phyloP scores from a whole-genome alignment of 768 basidiomycete genomes.

The Mycena leptocephala region DNA sequence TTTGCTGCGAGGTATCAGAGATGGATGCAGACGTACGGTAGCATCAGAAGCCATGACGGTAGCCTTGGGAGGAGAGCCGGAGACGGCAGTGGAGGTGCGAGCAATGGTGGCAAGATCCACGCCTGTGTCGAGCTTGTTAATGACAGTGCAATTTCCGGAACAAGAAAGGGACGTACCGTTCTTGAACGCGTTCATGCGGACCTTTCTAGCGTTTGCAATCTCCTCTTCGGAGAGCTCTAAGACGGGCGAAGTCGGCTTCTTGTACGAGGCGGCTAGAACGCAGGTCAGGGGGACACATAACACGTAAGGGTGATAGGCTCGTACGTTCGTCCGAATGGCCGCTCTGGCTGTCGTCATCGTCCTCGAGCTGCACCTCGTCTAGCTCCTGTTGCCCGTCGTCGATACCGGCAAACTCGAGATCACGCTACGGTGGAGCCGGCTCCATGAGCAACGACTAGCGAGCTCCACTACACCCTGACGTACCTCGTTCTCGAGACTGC shows the following conservation, averaged over 20 bases:
- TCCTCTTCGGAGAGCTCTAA: constrained; percentile 62
- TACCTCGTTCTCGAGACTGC: constrained; percentile 74
- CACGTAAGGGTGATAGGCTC: not conserved
- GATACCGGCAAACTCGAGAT: constrained; percentile 71
- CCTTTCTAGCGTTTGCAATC: constrained; percentile 58
- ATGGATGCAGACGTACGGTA: not conserved
- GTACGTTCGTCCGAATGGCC: constrained; percentile 30
- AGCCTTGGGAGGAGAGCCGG: constrained; percentile 62
- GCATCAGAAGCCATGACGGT: constrained; percentile 9
- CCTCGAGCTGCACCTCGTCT: constrained; percentile 76
- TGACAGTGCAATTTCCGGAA: no score
- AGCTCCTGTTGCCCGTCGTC: constrained; percentile 71
- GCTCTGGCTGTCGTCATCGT: constrained; percentile 38
- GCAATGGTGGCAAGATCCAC: constrained; percentile 86
- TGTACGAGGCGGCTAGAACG: not conserved
- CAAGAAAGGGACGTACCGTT: constrained; percentile 43
- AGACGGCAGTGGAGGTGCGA: constrained; percentile 83
- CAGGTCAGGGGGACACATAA: not conserved
- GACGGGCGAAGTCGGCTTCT: constrained; percentile 36
- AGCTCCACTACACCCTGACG: not conserved
- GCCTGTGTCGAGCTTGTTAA: constrained; percentile 42
- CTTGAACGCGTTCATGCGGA: constrained; percentile 85
- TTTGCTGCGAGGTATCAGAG: not conserved
- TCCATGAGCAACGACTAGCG: not conserved
- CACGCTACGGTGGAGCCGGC: constrained; percentile 42